A percentile compares a stretch with the other conserved stretches of the same genome.
phyloP scores from a whole-genome alignment of 2,329 filamentous ascomycete genomes.

The Cercospora beticola region DNA sequence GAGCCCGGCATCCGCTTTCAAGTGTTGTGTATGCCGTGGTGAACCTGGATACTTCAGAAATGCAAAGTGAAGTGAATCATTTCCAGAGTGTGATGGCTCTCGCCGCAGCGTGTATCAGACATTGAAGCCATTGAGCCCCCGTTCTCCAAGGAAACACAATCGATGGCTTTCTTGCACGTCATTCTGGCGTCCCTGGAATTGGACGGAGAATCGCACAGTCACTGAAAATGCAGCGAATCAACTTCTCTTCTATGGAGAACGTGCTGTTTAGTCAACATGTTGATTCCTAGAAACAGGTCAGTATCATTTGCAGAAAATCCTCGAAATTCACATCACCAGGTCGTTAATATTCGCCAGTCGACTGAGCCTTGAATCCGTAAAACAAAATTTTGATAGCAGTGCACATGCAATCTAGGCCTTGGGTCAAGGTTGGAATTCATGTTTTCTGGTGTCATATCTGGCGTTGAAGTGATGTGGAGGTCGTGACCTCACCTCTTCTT shows the following conservation, averaged over 20 bases:
- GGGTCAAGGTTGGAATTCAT: background rate
- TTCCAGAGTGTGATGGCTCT: background rate
- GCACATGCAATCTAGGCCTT: background rate
- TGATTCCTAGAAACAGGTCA: background rate
- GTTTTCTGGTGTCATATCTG: background rate
- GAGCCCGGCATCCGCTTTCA: background rate
- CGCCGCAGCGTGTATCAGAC: background rate
- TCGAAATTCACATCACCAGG: background rate
- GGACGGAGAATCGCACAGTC: background rate
- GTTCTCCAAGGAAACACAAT: background rate
- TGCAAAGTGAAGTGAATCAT: background rate
- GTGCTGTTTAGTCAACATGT: background rate
- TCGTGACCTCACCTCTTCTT: constrained; percentile 11
- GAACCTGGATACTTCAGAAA: background rate
- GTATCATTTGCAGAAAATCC: background rate
- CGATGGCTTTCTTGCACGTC: background rate
- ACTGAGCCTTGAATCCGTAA: background rate
- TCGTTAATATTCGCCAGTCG: background rate
- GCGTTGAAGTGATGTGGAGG: background rate
- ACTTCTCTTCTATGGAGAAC: background rate
- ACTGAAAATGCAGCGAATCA: background rate
- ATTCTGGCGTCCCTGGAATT: background rate
- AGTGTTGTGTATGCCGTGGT: background rate
- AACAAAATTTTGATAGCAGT: background rate
- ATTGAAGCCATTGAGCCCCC: background rate